phyloP scores from a whole-genome alignment of 2,329 filamentous ascomycete genomes.

The Penicillium aurantiogriseum region DNA sequence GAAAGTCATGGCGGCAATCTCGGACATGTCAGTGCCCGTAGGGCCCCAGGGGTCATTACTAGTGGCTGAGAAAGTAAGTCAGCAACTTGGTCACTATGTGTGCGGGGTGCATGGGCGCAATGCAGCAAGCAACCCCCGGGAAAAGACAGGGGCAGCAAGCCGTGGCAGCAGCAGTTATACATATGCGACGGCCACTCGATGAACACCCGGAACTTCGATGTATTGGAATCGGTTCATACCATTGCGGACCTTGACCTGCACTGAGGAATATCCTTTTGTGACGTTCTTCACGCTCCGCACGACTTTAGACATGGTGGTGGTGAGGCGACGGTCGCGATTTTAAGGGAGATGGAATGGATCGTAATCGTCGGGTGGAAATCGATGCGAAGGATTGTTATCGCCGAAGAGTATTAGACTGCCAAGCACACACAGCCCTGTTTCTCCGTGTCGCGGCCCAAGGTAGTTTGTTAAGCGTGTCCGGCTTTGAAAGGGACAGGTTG shows the following conservation, averaged over 20 bases:
- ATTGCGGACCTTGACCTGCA: conserved; percentile 98
- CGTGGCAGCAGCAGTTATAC: conserved; percentile 1
- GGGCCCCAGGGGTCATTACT: conserved; percentile 99
- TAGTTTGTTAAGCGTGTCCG: conserved; percentile 8
- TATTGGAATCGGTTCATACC: conserved; percentile 56
- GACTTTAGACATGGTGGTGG: conserved; percentile 79
- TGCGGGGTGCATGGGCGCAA: conserved; percentile 1
- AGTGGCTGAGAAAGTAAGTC: conserved; percentile 65
- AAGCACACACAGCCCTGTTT: conserved; percentile 25
- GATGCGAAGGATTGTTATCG: conserved; percentile 13
- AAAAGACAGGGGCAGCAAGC: conserved; percentile 5
- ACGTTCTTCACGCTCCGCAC: conserved; percentile 98
- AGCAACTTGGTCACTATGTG: conserved; percentile 11
- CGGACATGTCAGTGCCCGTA: conserved; percentile 96
- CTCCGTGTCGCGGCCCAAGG: conserved; percentile 22
- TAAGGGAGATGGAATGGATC: background rate
- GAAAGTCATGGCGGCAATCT: conserved; percentile 96
- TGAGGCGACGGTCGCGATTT: conserved; percentile 17
- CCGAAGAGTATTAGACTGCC: conserved; percentile 15
- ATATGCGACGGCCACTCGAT: conserved; percentile 1
- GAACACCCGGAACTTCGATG: background rate
- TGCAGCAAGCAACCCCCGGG: conserved; percentile 1
- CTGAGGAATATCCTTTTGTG: conserved; percentile 94
- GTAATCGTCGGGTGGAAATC: conserved; percentile 5
- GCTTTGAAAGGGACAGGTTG: conserved; percentile 7